Percentiles rank a stretch among this genome's conserved stretches.
Conservation (phyloP, 192 early-diverging fungal species). For the Coemansia sp. region DNA sequence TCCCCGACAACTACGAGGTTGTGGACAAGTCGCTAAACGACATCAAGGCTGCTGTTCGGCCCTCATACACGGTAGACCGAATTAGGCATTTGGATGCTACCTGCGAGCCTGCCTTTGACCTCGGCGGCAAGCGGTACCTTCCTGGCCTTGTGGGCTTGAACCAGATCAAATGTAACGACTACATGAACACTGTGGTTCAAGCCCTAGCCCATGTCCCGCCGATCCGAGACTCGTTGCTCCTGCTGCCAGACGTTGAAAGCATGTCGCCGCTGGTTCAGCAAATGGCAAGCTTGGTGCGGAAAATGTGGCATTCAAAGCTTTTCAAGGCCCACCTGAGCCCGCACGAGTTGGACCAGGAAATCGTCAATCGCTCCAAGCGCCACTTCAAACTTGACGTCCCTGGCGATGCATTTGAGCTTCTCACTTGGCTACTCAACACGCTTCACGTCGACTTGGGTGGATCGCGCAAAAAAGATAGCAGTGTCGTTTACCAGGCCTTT, state of each 20-base stretch:
- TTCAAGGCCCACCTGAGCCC: conserved; percentile 95
- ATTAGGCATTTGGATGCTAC: conserved; percentile 64
- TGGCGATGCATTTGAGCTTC: conserved; percentile 80
- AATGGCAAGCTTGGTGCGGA: conserved; percentile 74
- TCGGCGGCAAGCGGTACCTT: conserved; percentile 79
- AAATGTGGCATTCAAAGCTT: conserved; percentile 87
- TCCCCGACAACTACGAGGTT: conserved; percentile 93
- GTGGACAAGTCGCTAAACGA: conserved; percentile 80
- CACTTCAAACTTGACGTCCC: conserved; percentile 75
- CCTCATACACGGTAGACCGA: conserved; percentile 66
- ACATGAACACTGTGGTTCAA: conserved; percentile 89
- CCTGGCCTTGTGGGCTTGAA: conserved; percentile 93
- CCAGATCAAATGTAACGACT: conserved; percentile 92
- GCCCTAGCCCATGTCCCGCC: conserved; percentile 79
- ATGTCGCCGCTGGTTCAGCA: conserved; percentile 64
- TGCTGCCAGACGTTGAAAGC: conserved; percentile 14
- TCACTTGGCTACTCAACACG: conserved; percentile 89
- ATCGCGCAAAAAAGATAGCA: conserved; percentile 65
- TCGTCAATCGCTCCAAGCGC: conserved; percentile 73
- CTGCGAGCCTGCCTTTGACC: conserved; percentile 59
- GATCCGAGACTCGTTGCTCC: conserved; percentile 78
- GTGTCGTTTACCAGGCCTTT: conserved; percentile 77
- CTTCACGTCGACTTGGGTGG: conserved; percentile 84
- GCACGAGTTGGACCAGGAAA: conserved; percentile 93
- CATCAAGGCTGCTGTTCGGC: conserved; percentile 86